These are phyloP conservation scores for Lactuca sativa DNA, from an alignment of 129 eudicot genomes.

Conservation along the genomic window DNA sequence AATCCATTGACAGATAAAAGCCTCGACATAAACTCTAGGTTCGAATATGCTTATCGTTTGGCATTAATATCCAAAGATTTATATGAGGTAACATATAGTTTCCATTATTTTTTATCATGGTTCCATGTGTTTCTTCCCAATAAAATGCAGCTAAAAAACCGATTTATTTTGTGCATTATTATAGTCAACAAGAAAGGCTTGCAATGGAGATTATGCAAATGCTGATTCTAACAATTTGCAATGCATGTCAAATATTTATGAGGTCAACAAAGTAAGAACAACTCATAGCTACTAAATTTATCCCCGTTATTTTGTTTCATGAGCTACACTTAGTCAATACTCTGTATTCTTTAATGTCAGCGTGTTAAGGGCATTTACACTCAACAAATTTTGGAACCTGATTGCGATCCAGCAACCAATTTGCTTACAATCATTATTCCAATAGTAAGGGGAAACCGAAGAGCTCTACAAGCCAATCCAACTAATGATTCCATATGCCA, in stretches of 20 bases:
- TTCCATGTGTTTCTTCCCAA: too few species aligned
- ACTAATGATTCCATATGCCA: slow-evolving; percentile 23
- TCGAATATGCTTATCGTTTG: slow-evolving; percentile 33
- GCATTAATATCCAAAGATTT: slow-evolving; percentile 41
- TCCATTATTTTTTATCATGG: background rate
- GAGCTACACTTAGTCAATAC: too few species aligned
- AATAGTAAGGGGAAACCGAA: background rate
- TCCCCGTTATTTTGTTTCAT: background rate
- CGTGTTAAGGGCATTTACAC: slow-evolving; percentile 27
- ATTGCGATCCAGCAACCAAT: slow-evolving; percentile 33
- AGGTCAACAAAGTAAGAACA: slow-evolving; percentile 27
- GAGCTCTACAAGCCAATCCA: slow-evolving; percentile 7
- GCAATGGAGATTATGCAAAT: slow-evolving; percentile 36
- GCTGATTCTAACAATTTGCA: slow-evolving; percentile 24
- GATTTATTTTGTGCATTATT: background rate
- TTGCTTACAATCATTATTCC: slow-evolving; percentile 28
- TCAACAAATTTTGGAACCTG: slow-evolving; percentile 41
- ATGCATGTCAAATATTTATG: slow-evolving; percentile 25
- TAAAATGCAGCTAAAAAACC: background rate
- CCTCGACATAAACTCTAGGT: slow-evolving; percentile 27
- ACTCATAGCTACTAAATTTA: background rate
- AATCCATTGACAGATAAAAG: slow-evolving; percentile 36
- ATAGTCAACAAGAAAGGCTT: slow-evolving; percentile 21
- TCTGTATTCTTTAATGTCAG: background rate
- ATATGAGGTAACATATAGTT: slow-evolving; percentile 26